Percentiles rank a stretch among this genome's conserved stretches.
phyloP scores from a whole-genome alignment of 2,329 filamentous ascomycete genomes.

The Monilinia fructicola region DNA sequence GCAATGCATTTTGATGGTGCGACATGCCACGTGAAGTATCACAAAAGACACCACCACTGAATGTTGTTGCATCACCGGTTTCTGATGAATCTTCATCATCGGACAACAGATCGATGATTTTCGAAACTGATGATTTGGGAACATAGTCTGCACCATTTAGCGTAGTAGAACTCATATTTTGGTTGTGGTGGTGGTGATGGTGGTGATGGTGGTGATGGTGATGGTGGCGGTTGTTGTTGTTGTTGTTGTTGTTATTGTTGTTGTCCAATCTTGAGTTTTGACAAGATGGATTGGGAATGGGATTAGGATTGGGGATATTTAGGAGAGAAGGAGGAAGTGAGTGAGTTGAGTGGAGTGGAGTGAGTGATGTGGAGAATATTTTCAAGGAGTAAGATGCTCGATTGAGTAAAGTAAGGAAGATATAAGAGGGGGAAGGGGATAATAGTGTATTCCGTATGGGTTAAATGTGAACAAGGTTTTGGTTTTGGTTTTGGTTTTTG shows the following conservation, averaged over 20 bases:
- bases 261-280: background rate
- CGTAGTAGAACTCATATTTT: conserved; percentile 10
- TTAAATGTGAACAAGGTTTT: too few relatives aligned
- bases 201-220: too few relatives aligned
- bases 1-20: conserved; percentile 17
- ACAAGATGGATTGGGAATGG: background rate
- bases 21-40: conserved; percentile 19
- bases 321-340: background rate
- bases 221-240: too few relatives aligned
- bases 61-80: background rate
- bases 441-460: too few relatives aligned
- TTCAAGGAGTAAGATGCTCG: background rate
- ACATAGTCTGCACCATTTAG: conserved; percentile 6
- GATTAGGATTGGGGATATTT: background rate
- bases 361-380: background rate
- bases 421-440: too few relatives aligned
- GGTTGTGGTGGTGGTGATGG: too few relatives aligned
- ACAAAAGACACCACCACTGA: background rate
- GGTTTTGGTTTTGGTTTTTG: too few relatives aligned
- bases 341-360: background rate
- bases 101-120: conserved; percentile 12
- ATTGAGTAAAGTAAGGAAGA: too few relatives aligned
- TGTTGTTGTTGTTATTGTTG: background rate
- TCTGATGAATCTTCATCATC: conserved; percentile 8
- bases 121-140: conserved; percentile 19